Evolutionary conservation across 2,329 filamentous ascomycete species (phyloP), one percentile per base, ranked within the genome.

Genomic region (Fusarium euwallaceae): DNA sequence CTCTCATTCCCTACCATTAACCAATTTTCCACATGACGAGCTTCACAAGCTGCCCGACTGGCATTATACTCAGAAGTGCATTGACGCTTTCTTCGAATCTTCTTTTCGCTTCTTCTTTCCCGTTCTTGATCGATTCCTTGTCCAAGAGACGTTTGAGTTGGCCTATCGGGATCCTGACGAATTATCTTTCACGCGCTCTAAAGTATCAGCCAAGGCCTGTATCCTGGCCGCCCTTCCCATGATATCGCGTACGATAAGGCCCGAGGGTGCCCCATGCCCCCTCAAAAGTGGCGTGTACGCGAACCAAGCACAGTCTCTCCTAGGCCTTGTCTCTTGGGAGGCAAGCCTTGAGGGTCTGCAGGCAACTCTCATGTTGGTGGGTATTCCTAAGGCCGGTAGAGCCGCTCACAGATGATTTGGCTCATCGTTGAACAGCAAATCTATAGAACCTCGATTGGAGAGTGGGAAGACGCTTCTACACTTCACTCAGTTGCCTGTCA

Each of bases 401-500:
- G 22, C 59, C 17, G 29, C 32, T 34, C 7, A 20, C 4, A 58
- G n/a, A 12, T 10, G 48, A 32, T 14, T 60, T n/a, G 34, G 4
- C 22, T 22, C 39, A 48, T 17, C 11, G 12, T n/a, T 24, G 11
- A 4, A 20, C 29, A 72, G 70, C 39, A 67, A 70, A 67, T 62
- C 6, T 48, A 62, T 24, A 53, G 53, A 22, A 34, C 43, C 20
- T 24, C 66, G 11, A 9, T 58, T 14, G 69, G 71, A 3, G 58
- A 66, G 24, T 68, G 63, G 68, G 29, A 66, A 11, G 36, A 45
- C 22, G 65, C 65, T 10, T 34, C 59, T 5, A 37, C 41, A 11
- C 45, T 71, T 14, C 69, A 71, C 36, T 64, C 69, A 5, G 37
- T 67, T 34, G 66, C 69, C n/a, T 73, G 69, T 12, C 68, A 60